These are phyloP conservation scores for Raffaelea ambrosiae DNA, from an alignment of 2,329 filamentous ascomycete species.

Conservation along the genomic window DNA sequence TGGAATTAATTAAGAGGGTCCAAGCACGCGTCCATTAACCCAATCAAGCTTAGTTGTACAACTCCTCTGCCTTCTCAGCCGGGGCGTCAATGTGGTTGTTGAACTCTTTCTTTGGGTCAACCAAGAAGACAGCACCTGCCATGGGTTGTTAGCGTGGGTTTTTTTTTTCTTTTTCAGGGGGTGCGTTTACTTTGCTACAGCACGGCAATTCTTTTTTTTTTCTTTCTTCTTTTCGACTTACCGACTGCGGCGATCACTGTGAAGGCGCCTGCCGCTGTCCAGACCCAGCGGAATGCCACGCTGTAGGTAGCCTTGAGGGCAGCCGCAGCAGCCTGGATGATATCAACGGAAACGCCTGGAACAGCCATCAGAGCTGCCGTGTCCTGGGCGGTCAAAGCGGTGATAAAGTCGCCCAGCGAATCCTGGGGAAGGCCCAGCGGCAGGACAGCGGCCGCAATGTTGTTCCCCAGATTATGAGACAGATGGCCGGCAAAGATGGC, in stretches of 20 bases:
- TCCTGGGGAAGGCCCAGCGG: conserved; percentile 5
- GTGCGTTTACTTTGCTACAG: too few relatives aligned
- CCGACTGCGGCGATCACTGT: conserved; percentile 6
- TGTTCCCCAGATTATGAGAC: neutral
- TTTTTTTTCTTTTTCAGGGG: too few relatives aligned
- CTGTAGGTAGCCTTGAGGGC: conserved; percentile 4
- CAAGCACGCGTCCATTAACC: too few relatives aligned
- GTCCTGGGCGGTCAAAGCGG: neutral
- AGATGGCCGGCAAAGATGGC: conserved; percentile 16
- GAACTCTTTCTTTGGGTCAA: conserved; percentile 26
- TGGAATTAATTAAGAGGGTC: too few relatives aligned
- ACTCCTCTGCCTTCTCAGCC: conserved; percentile 19
- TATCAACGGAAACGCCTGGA: conserved; percentile 1
- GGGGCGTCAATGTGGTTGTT: conserved; percentile 28
- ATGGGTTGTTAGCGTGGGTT: neutral
- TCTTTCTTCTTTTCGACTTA: too few relatives aligned
- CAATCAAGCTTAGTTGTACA: conserved; percentile 1
- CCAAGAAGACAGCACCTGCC: conserved; percentile 16
- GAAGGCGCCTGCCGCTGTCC: conserved; percentile 6
- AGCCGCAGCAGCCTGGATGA: conserved; percentile 5
- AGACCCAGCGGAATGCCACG: conserved; percentile 6
- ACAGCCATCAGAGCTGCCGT: neutral
- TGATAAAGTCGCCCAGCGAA: conserved; percentile 1
- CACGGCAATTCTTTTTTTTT: too few relatives aligned
- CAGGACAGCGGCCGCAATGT: conserved; percentile 5